Conservation (phyloP, 2,329 filamentous ascomycete genomes). For the Cercospora sojina region DNA sequence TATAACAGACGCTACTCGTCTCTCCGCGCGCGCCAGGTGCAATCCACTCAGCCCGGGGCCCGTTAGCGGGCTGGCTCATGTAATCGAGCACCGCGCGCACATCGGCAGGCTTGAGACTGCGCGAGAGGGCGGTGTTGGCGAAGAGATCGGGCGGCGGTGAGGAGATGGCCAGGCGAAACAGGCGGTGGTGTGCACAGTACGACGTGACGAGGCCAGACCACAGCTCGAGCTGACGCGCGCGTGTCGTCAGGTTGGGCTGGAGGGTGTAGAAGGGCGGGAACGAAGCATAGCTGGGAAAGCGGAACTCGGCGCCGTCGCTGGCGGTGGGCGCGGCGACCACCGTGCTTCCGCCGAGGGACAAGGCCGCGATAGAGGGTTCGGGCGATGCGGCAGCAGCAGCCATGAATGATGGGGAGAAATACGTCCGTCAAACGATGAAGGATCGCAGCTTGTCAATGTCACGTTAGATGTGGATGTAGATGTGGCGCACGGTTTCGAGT, state of each 20-base stretch:
- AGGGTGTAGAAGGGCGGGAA: slow-evolving; percentile 86
- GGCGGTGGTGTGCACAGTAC: slow-evolving; percentile 75
- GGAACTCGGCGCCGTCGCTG: slow-evolving; percentile 32
- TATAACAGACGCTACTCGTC: slow-evolving; percentile 61
- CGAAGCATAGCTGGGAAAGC: slow-evolving; percentile 57
- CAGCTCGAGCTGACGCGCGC: slow-evolving; percentile 72
- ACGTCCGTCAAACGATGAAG: not conserved
- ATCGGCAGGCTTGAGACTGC: slow-evolving; percentile 53
- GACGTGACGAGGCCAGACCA: slow-evolving; percentile 83
- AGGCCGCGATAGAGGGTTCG: slow-evolving; percentile 18
- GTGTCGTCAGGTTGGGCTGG: slow-evolving; percentile 71
- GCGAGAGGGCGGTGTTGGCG: slow-evolving; percentile 46
- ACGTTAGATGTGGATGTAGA: not conserved
- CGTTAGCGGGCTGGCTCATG: slow-evolving; percentile 54
- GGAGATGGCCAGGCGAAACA: slow-evolving; percentile 72
- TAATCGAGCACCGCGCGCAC: slow-evolving; percentile 56
- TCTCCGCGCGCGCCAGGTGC: slow-evolving; percentile 34
- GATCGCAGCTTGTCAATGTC: not conserved
- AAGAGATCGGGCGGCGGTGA: slow-evolving; percentile 54
- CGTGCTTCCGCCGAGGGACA: slow-evolving; percentile 15
- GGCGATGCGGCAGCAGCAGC: slow-evolving; percentile 6
- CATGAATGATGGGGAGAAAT: not conserved
- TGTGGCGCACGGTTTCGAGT: not conserved
- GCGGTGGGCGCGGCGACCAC: not conserved
- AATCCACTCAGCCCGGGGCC: slow-evolving; percentile 63